Percentiles rank a stretch among this genome's conserved stretches.
Conservation (phyloP, 352 stramenopile genomes). For the Phytopythium mirpurense region DNA sequence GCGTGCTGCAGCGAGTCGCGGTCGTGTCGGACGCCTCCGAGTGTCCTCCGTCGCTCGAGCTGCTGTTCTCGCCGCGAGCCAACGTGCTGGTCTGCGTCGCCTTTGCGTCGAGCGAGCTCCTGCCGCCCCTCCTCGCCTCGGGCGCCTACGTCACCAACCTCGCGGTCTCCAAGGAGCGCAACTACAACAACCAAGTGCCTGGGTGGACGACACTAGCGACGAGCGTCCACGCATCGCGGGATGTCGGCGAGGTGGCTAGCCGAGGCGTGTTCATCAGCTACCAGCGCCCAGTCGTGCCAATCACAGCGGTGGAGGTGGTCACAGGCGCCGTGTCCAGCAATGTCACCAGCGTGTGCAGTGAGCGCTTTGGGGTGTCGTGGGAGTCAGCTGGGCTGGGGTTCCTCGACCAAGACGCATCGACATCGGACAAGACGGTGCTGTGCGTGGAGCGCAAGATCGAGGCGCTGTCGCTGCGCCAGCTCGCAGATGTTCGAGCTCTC, state of each 20-base stretch:
- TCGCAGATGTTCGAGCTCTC: not conserved
- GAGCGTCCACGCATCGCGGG: not conserved
- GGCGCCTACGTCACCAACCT: not conserved
- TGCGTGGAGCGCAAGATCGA: slow-evolving; percentile 1
- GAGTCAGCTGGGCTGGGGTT: not conserved
- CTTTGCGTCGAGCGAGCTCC: not conserved
- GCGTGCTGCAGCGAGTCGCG: not conserved
- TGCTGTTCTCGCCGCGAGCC: not conserved
- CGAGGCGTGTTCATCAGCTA: slow-evolving; percentile 3
- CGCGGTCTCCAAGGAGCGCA: slow-evolving; percentile 1
- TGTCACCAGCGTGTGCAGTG: not conserved
- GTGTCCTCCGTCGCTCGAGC: not conserved
- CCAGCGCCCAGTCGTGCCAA: not conserved
- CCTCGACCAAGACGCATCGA: not conserved
- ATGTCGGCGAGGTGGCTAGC: not conserved
- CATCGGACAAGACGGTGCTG: not conserved
- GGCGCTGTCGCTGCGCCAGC: not conserved
- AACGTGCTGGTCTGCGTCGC: not conserved
- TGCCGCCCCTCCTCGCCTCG: not conserved
- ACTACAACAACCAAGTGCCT: not conserved
- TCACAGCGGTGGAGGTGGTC: not conserved
- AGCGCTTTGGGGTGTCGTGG: not conserved
- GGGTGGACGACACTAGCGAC: not conserved
- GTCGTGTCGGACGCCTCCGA: not conserved
- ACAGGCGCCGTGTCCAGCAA: not conserved